These are phyloP conservation scores for Tuber melanosporum DNA, from an alignment of 495 filamentous ascomycete genomes.

Conservation along the genomic window DNA sequence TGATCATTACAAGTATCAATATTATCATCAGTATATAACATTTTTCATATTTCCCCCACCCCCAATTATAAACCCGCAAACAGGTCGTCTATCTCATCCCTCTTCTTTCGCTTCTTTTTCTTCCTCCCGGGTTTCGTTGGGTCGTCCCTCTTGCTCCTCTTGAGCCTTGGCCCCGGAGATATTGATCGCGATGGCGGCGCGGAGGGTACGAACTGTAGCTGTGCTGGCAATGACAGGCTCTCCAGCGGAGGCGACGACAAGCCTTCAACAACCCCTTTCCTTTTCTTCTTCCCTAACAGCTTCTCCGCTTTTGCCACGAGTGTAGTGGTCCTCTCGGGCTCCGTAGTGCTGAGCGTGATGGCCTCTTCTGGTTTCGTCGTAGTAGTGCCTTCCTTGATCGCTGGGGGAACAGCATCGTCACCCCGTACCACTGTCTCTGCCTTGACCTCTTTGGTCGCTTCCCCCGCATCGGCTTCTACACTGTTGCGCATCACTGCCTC, in stretches of 20 bases:
- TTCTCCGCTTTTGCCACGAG: conserved; percentile 12
- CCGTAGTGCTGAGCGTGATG: background rate
- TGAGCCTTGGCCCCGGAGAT: conserved; percentile 9
- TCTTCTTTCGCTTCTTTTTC: conserved; percentile 49
- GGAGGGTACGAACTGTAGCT: background rate
- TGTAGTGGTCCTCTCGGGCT: background rate
- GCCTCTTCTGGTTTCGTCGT: conserved; percentile 2
- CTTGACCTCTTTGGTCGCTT: background rate
- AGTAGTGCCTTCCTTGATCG: background rate
- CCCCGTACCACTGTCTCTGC: conserved; percentile 7
- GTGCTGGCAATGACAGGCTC: background rate
- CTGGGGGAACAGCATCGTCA: background rate
- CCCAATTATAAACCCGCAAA: conserved; percentile 51
- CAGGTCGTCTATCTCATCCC: conserved; percentile 59
- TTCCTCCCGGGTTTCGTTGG: conserved; percentile 44
- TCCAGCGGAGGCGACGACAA: background rate
- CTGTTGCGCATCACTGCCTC: conserved; percentile 19
- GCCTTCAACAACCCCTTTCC: conserved; percentile 10
- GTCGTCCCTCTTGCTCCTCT: conserved; percentile 21
- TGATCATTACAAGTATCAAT: background rate
- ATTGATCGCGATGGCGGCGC: background rate
- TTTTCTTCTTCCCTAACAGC: conserved; percentile 14
- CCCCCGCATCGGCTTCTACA: background rate
- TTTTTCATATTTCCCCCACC: background rate
- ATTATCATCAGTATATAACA: background rate